Base-by-base conservation (phyloP, 1,284 basidiomycete species). In the Gymnopus androsaceus region DNA sequence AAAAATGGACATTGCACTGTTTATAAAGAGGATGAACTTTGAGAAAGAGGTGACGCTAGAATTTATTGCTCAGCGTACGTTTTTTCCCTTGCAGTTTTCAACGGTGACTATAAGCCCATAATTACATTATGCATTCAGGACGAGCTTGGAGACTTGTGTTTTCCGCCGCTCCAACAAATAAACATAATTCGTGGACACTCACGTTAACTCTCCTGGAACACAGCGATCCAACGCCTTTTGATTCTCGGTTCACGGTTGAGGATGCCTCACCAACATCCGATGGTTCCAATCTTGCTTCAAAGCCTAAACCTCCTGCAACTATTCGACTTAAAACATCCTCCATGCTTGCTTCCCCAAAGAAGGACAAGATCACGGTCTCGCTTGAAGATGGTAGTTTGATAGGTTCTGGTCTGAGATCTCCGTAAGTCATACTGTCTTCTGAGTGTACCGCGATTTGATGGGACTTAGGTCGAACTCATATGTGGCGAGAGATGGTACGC, bases 11-110 rank as follows among this genome's bases (percentile, higher is more conserved):
- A 56, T 56, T 19, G 12, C 38, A 3, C 19, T 7, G 4, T 56
- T 51, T 37, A 11, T 42, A 17, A 45, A 56, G 41, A 28, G 55
- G 38, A 25, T 50, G 41, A 38, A 36, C 37, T 45, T 54, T 19
- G 40, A 45, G 31, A 44, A 46, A 37, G 52, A 33, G 27, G 41
- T 56, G 5, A 33, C 28, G 3, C 3, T 56, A 21, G 55, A 56
- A 33, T 56, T 56, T 45, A 56, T 56, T 23, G 55, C 55, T 15
- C 55, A 56, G 19, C 48, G 55, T 56, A 19, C n/a, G 55, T 55
- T 33, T 21, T 28, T 33, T 45, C 28, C 17, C n/a, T 25, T 50
- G 37, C 6, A 14, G 14, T 33, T 14, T n/a, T n/a, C n/a, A n/a
- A n/a, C n/a, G n/a, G n/a, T n/a, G n/a, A n/a, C n/a, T n/a, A n/a